Evolutionary conservation across 257 asterid genomes (phyloP), one percentile per base, ranked within the genome.

Genomic region (Plectranthus barbatus): DNA sequence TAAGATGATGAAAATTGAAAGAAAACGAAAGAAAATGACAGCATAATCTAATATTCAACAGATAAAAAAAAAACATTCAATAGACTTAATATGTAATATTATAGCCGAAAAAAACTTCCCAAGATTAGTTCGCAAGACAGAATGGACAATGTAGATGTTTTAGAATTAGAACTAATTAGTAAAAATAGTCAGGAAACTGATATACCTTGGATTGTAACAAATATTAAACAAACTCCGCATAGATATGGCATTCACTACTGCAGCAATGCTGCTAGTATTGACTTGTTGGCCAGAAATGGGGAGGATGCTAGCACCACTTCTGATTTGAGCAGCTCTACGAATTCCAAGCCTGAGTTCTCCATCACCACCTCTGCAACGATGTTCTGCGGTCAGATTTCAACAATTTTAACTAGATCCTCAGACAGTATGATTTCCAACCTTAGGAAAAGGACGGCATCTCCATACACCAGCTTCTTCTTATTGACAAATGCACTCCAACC

Each of bases 401-500:
- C 31, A 21, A 33, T 9, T 56, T 18, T 1, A 67, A 70, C 44
- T 7, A 40, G 31, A 64, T 46, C 24, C 29, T 44, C 5, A 15
- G 34, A 12, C 19, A 51, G 40, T 47, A 33, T 7, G 36, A 45
- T 18, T 54, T 69, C 59, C 67, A 48, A 91, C 98, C 95, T 86
- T 66, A 91, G 80, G 62, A 91, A 88, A 68, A 91, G 98, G 67
- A 91, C 98, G 9, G 98, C 98, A 58, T 91, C 98, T 49, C 98
- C 98, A 58, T 95, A 91, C 34, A 82, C 92, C 23, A 91, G 84
- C 80, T 86, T 88, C 89, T 91, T 91, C 73, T 80, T 88, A 70
- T 88, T 91, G 69, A 91, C 96, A 82, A 91, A 91, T 42, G 96
- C 95, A 82, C 98, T 91, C 98, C 98, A 91, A 63, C 98, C 98